Base-by-base conservation (phyloP, 805 yeast species). In the Kuraishia ogatae region DNA sequence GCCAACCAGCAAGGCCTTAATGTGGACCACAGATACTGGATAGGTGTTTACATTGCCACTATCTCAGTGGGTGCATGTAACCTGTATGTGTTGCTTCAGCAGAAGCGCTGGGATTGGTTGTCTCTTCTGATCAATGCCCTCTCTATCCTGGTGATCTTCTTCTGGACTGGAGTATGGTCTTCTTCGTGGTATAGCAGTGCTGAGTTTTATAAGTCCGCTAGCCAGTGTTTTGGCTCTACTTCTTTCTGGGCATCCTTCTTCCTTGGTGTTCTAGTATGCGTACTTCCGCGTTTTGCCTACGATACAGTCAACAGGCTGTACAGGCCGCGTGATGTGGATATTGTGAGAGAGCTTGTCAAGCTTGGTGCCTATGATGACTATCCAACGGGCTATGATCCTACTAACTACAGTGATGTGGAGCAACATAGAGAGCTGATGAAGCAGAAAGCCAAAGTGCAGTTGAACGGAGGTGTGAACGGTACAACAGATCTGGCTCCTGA, bases 101-200 rank as follows among this genome's bases (percentile, higher is more conserved):
- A 86, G 70, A 77, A 76, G 58, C 71, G 91, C 59, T 89, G 96
- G 96, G 96, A 88, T 69, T 83, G 87, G 84, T 64, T 88, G 23
- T 75, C 87, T 20, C 53, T 78, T 26, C 63, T 82, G 23, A 76
- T 85, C 57, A 71, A 73, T 55, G 70, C 77, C 1, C 64, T 89
- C 50, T 83, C 90, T 15, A 75, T 76, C 54, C 65, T 84, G 58
- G 60, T 87, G 49, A 74, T 87, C 19, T 85, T 78, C 61, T 79
- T 83, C 64, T 88, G 96, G 96, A 81, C 89, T 2, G 92, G 93
- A n/a, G 80, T 83, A 22, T 88, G 92, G 85, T 79, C 90, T 29
- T 69, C 82, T 2, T 67, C 78, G 26, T 58, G 70, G 2, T 68
- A 72, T 55, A 77, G 88, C 8, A 50, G 53, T n/a, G 75, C 73